Evolutionary conservation across 2,329 filamentous ascomycete species (phyloP).

Genomic region (Lachnellula suecica): DNA sequence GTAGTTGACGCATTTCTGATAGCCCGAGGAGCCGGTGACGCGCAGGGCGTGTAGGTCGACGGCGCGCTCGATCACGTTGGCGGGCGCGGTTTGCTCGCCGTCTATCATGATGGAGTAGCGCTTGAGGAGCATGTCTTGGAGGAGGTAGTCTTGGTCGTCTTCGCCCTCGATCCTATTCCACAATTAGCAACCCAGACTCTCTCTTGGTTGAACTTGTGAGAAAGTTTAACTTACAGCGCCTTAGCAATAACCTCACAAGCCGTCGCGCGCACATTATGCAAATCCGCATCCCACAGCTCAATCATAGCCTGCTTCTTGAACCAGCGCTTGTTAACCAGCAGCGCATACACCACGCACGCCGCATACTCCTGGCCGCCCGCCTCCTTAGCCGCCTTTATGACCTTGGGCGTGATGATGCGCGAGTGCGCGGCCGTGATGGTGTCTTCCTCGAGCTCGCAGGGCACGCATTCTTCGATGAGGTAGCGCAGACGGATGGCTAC

Average conservation of each 20-base stretch:
- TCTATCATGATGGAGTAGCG: constrained; percentile 81
- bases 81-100: constrained; percentile 67
- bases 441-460: constrained; percentile 81
- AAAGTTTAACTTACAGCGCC: constrained; percentile 47
- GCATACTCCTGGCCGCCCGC: constrained; percentile 75
- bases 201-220: background rate
- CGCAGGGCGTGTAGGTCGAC: constrained; percentile 88
- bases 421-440: constrained; percentile 79
- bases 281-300: constrained; percentile 90
- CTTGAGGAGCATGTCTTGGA: constrained; percentile 81
- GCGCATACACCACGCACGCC: constrained; percentile 64
- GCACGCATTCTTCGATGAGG: constrained; percentile 83
- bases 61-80: constrained; percentile 90
- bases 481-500: constrained; percentile 87
- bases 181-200: background rate
- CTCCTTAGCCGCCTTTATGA: constrained; percentile 77
- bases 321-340: constrained; percentile 51
- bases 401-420: constrained; percentile 76
- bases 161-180: constrained; percentile 74
- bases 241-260: constrained; percentile 95
- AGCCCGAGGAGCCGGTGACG: constrained; percentile 89
- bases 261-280: constrained; percentile 74
- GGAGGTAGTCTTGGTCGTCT: constrained; percentile 73
- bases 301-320: constrained; percentile 76
- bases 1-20: constrained; percentile 87